phyloP scores from a whole-genome alignment of 306 rosid genomes.

The Ziziphus jujuba region DNA sequence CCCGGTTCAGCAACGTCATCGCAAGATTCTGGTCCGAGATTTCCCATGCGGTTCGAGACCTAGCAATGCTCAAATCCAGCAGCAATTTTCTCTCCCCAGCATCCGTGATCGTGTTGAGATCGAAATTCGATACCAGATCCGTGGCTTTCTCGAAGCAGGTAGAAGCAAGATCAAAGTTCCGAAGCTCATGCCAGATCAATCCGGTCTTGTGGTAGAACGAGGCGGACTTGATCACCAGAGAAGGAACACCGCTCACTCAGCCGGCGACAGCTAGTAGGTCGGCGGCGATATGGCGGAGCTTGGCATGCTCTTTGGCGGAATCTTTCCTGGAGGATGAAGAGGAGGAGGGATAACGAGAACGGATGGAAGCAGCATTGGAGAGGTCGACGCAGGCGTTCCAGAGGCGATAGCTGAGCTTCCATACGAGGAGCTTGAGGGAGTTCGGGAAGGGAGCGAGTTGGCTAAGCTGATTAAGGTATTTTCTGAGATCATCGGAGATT shows the following conservation, averaged over 20 bases:
- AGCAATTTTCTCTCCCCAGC: conserved; percentile 53
- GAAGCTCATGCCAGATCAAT: conserved; percentile 61
- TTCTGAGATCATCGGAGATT: conserved; percentile 49
- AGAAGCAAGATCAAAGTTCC: conserved; percentile 76
- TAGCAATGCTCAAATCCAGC: conserved; percentile 69
- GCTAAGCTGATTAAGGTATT: conserved; percentile 41
- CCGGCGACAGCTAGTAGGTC: conserved; percentile 58
- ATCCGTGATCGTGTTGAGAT: conserved; percentile 31
- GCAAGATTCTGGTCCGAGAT: conserved; percentile 64
- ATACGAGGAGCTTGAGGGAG: conserved; percentile 59
- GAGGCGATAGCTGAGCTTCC: conserved; percentile 93
- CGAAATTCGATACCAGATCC: conserved; percentile 58
- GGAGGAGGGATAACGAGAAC: conserved; percentile 15
- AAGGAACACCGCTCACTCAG: conserved; percentile 60
- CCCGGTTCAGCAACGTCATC: conserved; percentile 65
- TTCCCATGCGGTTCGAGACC: conserved; percentile 88
- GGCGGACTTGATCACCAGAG: conserved; percentile 61
- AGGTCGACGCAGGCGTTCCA: conserved; percentile 94
- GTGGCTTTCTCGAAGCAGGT: conserved; percentile 85
- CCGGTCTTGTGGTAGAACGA: conserved; percentile 84
- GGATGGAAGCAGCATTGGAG: conserved; percentile 64
- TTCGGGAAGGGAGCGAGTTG: conserved; percentile 57
- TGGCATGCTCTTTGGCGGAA: conserved; percentile 47
- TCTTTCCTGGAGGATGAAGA: background rate
- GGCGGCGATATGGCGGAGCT: conserved; percentile 76